phyloP scores from a whole-genome alignment of 2,329 filamentous ascomycete species.

The Pezicula radicicola region DNA sequence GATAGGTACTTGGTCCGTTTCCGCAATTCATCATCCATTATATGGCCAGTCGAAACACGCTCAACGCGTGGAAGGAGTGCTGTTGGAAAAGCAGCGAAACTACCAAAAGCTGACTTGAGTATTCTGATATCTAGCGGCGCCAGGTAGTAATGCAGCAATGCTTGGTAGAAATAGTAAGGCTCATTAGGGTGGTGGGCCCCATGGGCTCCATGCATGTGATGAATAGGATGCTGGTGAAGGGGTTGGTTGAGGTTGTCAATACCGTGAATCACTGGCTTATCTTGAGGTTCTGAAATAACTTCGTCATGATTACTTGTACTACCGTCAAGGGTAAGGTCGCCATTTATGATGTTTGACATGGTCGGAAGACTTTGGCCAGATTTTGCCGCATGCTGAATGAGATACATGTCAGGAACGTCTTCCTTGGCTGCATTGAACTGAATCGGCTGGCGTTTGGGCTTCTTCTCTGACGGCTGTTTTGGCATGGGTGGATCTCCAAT shows the following conservation, averaged over 20 bases:
- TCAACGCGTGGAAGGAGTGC: slow-evolving; percentile 70
- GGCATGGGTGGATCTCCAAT: slow-evolving; percentile 62
- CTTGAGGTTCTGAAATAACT: too few relatives aligned
- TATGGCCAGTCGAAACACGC: slow-evolving; percentile 67
- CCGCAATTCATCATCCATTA: slow-evolving; percentile 68
- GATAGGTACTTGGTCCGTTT: slow-evolving; percentile 68
- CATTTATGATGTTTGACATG: background rate
- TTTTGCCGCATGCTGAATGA: slow-evolving; percentile 41
- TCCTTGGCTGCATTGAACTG: slow-evolving; percentile 42
- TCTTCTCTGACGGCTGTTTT: slow-evolving; percentile 46
- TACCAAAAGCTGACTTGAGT: slow-evolving; percentile 66
- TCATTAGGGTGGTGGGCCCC: slow-evolving; percentile 28
- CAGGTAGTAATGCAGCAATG: slow-evolving; percentile 68
- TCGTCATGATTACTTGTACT: too few relatives aligned
- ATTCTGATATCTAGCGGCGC: slow-evolving; percentile 73
- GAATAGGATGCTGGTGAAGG: background rate
- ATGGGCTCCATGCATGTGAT: background rate
- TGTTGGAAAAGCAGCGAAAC: slow-evolving; percentile 64
- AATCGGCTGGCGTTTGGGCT: slow-evolving; percentile 43
- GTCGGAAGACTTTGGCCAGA: slow-evolving; percentile 36
- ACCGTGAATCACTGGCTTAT: too few relatives aligned
- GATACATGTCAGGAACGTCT: slow-evolving; percentile 48
- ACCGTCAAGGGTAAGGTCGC: too few relatives aligned
- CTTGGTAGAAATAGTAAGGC: slow-evolving; percentile 70
- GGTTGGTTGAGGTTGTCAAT: background rate